phyloP scores from a whole-genome alignment of 331 rosid genomes.

The Acacia concinna region DNA sequence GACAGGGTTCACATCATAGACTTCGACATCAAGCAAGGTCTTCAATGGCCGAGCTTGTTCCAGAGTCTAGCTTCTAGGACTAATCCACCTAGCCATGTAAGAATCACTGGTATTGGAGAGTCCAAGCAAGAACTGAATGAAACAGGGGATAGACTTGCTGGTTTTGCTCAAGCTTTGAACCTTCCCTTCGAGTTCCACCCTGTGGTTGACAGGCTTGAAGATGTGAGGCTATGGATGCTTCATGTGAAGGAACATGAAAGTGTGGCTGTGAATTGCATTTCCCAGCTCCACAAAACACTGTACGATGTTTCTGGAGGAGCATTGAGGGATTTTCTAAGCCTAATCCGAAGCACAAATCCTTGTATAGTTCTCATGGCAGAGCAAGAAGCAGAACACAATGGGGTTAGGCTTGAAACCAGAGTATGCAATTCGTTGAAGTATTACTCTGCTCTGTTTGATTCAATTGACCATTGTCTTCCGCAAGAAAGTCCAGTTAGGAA shows the following conservation, averaged over 20 bases:
- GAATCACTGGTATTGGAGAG: slow-evolving; percentile 92
- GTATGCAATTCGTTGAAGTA: slow-evolving; percentile 68
- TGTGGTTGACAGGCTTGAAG: slow-evolving; percentile 92
- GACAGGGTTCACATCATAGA: slow-evolving; percentile 95
- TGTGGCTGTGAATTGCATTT: slow-evolving; percentile 77
- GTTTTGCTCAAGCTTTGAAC: slow-evolving; percentile 76
- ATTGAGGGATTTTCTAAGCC: slow-evolving; percentile 75
- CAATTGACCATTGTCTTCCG: slow-evolving; percentile 56
- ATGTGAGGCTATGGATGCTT: slow-evolving; percentile 98
- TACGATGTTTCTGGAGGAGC: slow-evolving; percentile 69
- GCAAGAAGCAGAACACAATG: slow-evolving; percentile 87
- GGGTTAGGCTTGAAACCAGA: slow-evolving; percentile 56
- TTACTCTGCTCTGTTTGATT: slow-evolving; percentile 79
- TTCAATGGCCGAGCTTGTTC: slow-evolving; percentile 95
- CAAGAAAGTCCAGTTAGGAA: slow-evolving; percentile 55
- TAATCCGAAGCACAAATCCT: slow-evolving; percentile 83
- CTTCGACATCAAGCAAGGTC: slow-evolving; percentile 89
- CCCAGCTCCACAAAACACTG: slow-evolving; percentile 87
- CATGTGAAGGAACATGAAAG: slow-evolving; percentile 91
- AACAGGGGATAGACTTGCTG: slow-evolving; percentile 87
- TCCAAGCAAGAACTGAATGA: slow-evolving; percentile 89
- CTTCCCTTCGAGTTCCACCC: slow-evolving; percentile 93
- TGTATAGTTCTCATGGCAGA: slow-evolving; percentile 63
- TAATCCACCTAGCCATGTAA: slow-evolving; percentile 82
- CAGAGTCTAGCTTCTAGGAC: slow-evolving; percentile 82